Evolutionary conservation across 768 basidiomycete genomes (phyloP).

Genomic region (Boletus rubescentipes): DNA sequence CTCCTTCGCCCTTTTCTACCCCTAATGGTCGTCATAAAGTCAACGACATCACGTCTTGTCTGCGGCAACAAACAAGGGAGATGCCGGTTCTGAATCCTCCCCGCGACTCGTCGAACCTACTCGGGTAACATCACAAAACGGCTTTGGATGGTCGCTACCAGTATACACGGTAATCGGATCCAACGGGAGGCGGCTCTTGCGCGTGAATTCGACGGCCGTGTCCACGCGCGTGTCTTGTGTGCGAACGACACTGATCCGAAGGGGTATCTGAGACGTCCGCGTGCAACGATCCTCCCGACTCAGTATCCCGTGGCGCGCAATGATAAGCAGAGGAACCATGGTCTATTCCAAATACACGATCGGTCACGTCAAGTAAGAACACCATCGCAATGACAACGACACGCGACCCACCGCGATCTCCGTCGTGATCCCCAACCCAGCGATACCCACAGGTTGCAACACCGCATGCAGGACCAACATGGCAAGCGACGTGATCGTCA

Average conservation of each 20-base stretch:
- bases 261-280: constrained; percentile 9
- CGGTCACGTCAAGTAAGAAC: not conserved
- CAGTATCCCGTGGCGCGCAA: constrained; percentile 16
- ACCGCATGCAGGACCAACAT: constrained; percentile 16
- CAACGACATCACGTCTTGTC: not conserved
- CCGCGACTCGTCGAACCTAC: not conserved
- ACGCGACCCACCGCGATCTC: constrained; percentile 18
- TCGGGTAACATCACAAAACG: constrained; percentile 3
- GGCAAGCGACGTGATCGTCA: constrained; percentile 10
- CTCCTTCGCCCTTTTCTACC: too few relatives aligned
- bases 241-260: constrained; percentile 11
- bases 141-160: not conserved
- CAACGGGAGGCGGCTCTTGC: not conserved
- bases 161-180: not conserved
- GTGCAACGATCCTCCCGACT: not conserved
- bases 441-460: constrained; percentile 2
- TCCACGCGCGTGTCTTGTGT: constrained; percentile 12
- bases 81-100: too few relatives aligned
- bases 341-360: constrained; percentile 1
- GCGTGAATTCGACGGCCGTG: not conserved
- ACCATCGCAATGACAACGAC: not conserved
- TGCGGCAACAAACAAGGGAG: not conserved
- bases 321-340: constrained; percentile 15
- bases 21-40: too few relatives aligned
- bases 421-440: constrained; percentile 20